A percentile compares a stretch with the other conserved stretches of the same genome.
Evolutionary conservation across 345 rosid genomes (phyloP).

Genomic region (Salix viminalis): DNA sequence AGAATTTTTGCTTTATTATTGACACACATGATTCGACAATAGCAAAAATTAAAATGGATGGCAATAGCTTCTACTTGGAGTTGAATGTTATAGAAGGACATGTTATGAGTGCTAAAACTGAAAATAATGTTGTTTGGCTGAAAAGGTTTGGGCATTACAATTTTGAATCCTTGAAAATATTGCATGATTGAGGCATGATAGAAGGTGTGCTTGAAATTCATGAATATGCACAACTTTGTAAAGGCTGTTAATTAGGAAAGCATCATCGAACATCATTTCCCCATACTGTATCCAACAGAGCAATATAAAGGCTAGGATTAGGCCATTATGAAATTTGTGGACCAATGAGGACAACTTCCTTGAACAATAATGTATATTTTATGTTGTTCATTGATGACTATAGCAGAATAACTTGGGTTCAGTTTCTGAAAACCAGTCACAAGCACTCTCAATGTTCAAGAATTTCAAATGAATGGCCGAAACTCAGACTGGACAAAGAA

Average conservation of each 20-base stretch:
- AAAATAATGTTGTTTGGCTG: no score
- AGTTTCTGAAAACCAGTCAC: not conserved
- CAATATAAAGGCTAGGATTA: not conserved
- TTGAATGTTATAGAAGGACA: no score
- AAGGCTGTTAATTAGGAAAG: not conserved
- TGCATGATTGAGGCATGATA: not conserved
- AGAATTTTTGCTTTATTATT: no score
- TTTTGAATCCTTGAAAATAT: not conserved
- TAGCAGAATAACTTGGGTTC: not conserved
- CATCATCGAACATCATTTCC: not conserved
- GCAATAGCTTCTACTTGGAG: no score
- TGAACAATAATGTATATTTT: not conserved
- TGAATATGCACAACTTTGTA: not conserved
- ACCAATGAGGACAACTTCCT: not conserved
- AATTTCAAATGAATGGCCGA: not conserved
- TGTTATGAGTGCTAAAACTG: no score
- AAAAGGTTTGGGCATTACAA: no score
- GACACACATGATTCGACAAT: no score
- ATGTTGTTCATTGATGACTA: slow-evolving; percentile 2
- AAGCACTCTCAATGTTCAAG: not conserved
- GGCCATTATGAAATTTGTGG: not conserved
- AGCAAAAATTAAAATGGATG: no score
- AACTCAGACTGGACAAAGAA: not conserved
- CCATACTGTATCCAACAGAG: accelerated
- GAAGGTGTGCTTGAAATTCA: not conserved